Evolutionary conservation across 2,329 filamentous ascomycete species (phyloP), one percentile per base, ranked within the genome.

Genomic region (Rugonectria rugulosa): DNA sequence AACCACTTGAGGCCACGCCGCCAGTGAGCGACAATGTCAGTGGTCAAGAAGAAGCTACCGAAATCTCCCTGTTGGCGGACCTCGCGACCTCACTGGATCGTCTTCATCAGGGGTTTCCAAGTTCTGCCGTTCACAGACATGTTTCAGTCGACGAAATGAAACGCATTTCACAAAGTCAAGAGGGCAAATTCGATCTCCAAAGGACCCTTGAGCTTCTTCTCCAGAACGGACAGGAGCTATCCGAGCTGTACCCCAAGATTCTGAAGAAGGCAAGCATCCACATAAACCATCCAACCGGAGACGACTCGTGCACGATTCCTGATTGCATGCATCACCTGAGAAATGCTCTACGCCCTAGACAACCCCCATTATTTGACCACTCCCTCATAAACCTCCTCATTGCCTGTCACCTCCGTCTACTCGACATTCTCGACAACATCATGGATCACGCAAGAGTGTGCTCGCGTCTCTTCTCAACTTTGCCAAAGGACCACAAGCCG

Each of bases 361-460:
- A 56, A 0, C 20, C 43, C 7, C 29, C 57, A 2, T 54, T 40
- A 1, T 36, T 76, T 10, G 77, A 78, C 46, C 46, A 67, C 9
- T 69, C 74, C 8, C 58, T 78, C 11, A 62, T 76, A 10, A 71
- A 72, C 21, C 64, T 77, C 7, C 56, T 78, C 9, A 44, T 75
- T 2, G 68, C 72, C 4, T 77, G 75, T 12, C 76, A 79, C 49
- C 53, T 71, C 1, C 70, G 73, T 20, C 56, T 77, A 10, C 59
- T 73, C 2, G 75, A 77, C 42, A 60, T 76, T 5, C 62, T 77
- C n/a, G 75, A 73, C 19, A 61, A 60, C 17, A 49, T 79, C 6
- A 53, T 73, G 17, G 60, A 60, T 15, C 69, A 70, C 20, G 66
- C 68, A 6, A 63, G 64, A 10, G 56, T 71, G 10, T 79, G 77